Conservation (phyloP, 2,329 filamentous ascomycete species). For the Fusarium pseudonygamai region DNA sequence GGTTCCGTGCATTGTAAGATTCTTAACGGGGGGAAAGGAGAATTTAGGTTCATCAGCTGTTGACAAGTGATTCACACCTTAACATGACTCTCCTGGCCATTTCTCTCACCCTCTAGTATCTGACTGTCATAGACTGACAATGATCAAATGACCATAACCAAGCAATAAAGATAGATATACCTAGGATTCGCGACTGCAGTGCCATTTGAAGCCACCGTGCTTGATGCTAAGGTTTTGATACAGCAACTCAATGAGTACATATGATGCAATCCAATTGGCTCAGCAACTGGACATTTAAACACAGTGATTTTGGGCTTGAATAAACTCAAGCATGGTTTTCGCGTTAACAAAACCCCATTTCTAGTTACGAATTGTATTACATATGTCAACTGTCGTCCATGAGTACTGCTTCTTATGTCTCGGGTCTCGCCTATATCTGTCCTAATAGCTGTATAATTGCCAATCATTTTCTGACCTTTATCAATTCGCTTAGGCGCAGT, state of each 20-base stretch:
- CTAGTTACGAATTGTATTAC: neutral
- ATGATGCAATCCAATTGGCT: neutral
- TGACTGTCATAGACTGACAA: no score
- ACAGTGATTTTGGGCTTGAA: neutral
- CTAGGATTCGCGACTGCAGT: neutral
- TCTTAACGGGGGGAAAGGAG: neutral
- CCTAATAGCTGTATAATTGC: fast-evolving
- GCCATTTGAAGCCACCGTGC: neutral
- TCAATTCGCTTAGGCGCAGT: constrained; percentile 34
- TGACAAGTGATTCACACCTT: neutral
- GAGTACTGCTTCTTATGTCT: neutral
- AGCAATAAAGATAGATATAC: no score
- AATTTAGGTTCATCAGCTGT: neutral
- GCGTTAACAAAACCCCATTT: no score
- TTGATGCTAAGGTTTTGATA: neutral
- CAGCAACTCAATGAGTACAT: neutral
- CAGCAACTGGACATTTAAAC: neutral
- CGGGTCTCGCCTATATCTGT: fast-evolving
- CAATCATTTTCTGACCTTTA: fast-evolving
- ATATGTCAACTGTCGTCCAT: neutral
- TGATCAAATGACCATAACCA: neutral
- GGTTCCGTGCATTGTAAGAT: no score
- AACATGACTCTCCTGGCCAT: neutral
- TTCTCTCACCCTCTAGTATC: no score
- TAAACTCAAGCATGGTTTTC: neutral